A percentile compares a stretch with the other conserved stretches of the same genome.
Conservation (phyloP, 2,329 filamentous ascomycete species). For the Helicocarpus griseus region DNA sequence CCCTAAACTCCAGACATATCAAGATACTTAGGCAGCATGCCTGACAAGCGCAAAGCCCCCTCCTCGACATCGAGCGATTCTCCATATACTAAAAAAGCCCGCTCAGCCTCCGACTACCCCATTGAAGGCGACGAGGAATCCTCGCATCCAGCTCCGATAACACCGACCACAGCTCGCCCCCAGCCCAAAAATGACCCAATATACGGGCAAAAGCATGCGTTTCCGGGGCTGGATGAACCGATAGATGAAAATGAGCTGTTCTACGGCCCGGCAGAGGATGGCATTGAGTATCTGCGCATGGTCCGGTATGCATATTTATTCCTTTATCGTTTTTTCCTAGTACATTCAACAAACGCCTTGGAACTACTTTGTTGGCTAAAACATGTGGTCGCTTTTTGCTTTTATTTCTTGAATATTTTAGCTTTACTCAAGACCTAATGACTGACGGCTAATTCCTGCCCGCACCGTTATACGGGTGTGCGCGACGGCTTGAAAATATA, state of each 20-base stretch:
- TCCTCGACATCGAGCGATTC: neutral
- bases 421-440: neutral
- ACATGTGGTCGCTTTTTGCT: neutral
- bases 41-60: constrained; percentile 3
- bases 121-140: constrained; percentile 12
- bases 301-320: constrained; percentile 51
- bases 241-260: constrained; percentile 48
- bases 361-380: neutral
- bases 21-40: neutral
- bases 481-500: constrained; percentile 3
- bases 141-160: constrained; percentile 10
- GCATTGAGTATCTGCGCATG: constrained; percentile 59
- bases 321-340: constrained; percentile 9
- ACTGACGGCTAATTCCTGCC: constrained; percentile 5
- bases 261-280: constrained; percentile 58
- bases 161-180: constrained; percentile 11
- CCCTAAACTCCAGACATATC: no score
- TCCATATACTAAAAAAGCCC: neutral
- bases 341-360: neutral
- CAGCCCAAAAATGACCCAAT: constrained; percentile 48
- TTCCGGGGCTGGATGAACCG: constrained; percentile 50
- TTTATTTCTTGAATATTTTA: neutral
- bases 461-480: neutral
- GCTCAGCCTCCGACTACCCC: neutral
- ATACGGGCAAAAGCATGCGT: constrained; percentile 63